Percentiles rank a stretch among this genome's conserved stretches.
Conservation (phyloP, 768 basidiomycete genomes). For the Pleurotus sapidus region DNA sequence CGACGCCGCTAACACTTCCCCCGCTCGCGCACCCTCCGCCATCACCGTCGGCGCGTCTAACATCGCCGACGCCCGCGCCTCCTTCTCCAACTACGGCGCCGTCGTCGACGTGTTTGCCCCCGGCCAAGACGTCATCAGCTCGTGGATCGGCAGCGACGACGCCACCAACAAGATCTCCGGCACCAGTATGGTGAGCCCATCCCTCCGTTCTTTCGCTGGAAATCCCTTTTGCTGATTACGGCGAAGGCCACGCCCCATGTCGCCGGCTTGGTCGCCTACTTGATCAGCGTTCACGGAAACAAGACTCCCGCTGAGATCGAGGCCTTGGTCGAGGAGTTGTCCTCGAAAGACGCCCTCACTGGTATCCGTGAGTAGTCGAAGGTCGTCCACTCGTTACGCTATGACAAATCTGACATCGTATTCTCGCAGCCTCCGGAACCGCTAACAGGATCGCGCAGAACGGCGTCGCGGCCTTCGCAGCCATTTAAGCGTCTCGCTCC, state of each 20-base stretch:
- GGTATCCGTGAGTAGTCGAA: conserved; percentile 24
- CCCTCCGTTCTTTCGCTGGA: not conserved
- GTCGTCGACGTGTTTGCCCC: conserved; percentile 39
- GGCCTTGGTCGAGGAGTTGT: conserved; percentile 21
- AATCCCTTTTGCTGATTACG: not conserved
- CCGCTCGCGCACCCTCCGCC: conserved; percentile 29
- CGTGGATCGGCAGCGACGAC: conserved; percentile 24
- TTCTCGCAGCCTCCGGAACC: no score
- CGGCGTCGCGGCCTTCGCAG: no score
- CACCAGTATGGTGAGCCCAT: conserved; percentile 22
- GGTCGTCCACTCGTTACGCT: no score
- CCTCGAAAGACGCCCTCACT: conserved; percentile 24
- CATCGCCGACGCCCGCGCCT: conserved; percentile 30
- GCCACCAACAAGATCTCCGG: conserved; percentile 21
- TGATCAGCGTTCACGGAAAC: conserved; percentile 28
- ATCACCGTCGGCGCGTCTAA: conserved; percentile 37
- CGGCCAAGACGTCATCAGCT: conserved; percentile 27
- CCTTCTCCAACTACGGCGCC: conserved; percentile 37
- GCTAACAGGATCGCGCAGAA: no score
- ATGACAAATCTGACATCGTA: no score
- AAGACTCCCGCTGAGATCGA: conserved; percentile 26
- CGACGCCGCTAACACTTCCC: conserved; percentile 29
- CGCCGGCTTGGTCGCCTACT: conserved; percentile 35
- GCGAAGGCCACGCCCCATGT: conserved; percentile 35
- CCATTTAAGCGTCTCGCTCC: no score